These are phyloP conservation scores for Hypoxylon fragiforme DNA, from an alignment of 495 filamentous ascomycete species.

Conservation along the genomic window DNA sequence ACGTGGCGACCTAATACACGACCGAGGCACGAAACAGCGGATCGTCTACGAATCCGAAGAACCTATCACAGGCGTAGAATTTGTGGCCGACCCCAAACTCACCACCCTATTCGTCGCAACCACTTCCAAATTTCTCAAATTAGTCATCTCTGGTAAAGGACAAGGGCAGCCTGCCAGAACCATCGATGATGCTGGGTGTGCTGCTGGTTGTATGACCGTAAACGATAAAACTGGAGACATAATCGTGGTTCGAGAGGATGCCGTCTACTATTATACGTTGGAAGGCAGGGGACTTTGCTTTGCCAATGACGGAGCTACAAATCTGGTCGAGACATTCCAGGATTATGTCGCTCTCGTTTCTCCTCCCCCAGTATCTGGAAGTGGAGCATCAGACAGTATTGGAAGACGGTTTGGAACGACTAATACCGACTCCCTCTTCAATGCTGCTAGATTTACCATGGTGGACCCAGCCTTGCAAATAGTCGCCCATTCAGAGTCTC, in stretches of 20 bases:
- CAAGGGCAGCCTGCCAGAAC: conserved; percentile 87
- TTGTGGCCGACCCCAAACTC: conserved; percentile 62
- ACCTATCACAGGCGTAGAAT: conserved; percentile 87
- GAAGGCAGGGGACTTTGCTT: conserved; percentile 85
- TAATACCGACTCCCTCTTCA: conserved; percentile 74
- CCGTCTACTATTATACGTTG: conserved; percentile 86
- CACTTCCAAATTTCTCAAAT: conserved; percentile 81
- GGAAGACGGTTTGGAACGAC: conserved; percentile 65
- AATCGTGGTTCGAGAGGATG: conserved; percentile 89
- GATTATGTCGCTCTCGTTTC: conserved; percentile 89
- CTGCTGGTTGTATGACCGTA: conserved; percentile 87
- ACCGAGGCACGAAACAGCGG: conserved; percentile 92
- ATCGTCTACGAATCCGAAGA: conserved; percentile 97
- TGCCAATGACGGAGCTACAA: conserved; percentile 89
- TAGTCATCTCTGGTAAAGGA: conserved; percentile 82
- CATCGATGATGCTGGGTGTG: conserved; percentile 87
- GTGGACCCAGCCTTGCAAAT: conserved; percentile 89
- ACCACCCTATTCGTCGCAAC: conserved; percentile 91
- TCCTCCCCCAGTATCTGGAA: conserved; percentile 60
- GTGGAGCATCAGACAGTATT: conserved; percentile 55
- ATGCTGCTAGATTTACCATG: conserved; percentile 81
- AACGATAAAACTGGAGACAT: conserved; percentile 80
- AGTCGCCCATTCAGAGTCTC: conserved; percentile 83
- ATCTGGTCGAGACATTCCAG: conserved; percentile 74
- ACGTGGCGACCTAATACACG: conserved; percentile 91